phyloP scores from a whole-genome alignment of 1,139 yeast genomes.

The Ogataea hybrid region DNA sequence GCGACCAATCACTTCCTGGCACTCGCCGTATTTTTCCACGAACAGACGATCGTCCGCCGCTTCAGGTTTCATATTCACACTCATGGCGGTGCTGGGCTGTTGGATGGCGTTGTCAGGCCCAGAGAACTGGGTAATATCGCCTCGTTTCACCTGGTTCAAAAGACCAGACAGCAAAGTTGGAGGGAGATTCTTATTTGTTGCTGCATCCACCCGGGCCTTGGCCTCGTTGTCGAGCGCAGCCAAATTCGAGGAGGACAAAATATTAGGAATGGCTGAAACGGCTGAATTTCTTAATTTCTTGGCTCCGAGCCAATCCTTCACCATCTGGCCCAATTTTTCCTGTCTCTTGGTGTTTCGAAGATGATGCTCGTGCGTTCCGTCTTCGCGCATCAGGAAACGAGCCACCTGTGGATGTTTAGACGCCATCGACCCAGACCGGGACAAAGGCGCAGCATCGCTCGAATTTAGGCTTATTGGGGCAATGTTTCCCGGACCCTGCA shows the following conservation, averaged over 20 bases:
- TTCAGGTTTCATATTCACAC: constrained; percentile 20
- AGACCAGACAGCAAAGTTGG: constrained; percentile 84
- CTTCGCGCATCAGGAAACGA: constrained; percentile 54
- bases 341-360: constrained; percentile 78
- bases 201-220: constrained; percentile 24
- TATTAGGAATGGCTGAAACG: constrained; percentile 78
- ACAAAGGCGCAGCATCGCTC: constrained; percentile 6
- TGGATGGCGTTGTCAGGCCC: constrained; percentile 24
- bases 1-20: constrained; percentile 77
- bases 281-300: constrained; percentile 80
- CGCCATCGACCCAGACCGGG: constrained; percentile 20
- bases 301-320: constrained; percentile 81
- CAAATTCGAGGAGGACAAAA: constrained; percentile 36
- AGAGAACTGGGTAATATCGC: constrained; percentile 37
- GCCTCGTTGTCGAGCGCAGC: constrained; percentile 28
- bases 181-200: constrained; percentile 37
- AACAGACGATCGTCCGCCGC: constrained; percentile 34
- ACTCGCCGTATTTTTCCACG: constrained; percentile 71
- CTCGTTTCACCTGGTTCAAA: constrained; percentile 61
- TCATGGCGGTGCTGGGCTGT: constrained; percentile 25
- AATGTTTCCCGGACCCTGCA: background rate
- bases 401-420: constrained; percentile 25
- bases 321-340: constrained; percentile 83
- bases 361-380: constrained; percentile 77
- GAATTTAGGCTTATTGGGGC: constrained; percentile 8